Conservation (phyloP, 257 asterid species). For the Solanum chiquidenum region DNA sequence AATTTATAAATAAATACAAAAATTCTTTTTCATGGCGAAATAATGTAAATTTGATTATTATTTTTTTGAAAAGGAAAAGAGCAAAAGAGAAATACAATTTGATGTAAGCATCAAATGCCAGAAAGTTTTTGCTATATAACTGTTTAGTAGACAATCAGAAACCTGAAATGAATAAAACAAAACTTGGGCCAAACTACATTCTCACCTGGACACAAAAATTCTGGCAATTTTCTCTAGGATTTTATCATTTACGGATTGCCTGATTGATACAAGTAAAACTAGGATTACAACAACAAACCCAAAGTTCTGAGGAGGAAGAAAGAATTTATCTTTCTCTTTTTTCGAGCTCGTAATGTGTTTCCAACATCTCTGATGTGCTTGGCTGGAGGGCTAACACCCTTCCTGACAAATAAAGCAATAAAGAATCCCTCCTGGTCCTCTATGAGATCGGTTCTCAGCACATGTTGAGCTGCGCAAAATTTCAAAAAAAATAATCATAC, state of each 20-base stretch:
- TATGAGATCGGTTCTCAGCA: constrained; percentile 50
- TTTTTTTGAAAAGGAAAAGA: not conserved
- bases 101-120: not conserved
- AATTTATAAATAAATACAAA: too few relatives aligned
- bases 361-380: not conserved
- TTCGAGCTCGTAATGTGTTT: not conserved
- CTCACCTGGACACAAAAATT: not conserved
- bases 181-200: not conserved
- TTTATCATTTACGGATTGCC: not conserved
- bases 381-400: not conserved
- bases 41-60: too few relatives aligned
- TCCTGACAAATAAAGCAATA: constrained; percentile 60
- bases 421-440: constrained; percentile 86
- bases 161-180: not conserved
- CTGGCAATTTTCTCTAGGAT: not conserved
- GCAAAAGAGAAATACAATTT: not conserved
- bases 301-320: not conserved
- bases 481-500: not conserved
- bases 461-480: constrained; percentile 41
- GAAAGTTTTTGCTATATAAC: not conserved
- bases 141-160: not conserved
- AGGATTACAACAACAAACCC: not conserved
- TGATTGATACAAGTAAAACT: not conserved
- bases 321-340: not conserved
- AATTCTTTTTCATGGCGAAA: not conserved